These are phyloP conservation scores for Clonostachys byssicola DNA, from an alignment of 2,329 filamentous ascomycete species.

Conservation along the genomic window DNA sequence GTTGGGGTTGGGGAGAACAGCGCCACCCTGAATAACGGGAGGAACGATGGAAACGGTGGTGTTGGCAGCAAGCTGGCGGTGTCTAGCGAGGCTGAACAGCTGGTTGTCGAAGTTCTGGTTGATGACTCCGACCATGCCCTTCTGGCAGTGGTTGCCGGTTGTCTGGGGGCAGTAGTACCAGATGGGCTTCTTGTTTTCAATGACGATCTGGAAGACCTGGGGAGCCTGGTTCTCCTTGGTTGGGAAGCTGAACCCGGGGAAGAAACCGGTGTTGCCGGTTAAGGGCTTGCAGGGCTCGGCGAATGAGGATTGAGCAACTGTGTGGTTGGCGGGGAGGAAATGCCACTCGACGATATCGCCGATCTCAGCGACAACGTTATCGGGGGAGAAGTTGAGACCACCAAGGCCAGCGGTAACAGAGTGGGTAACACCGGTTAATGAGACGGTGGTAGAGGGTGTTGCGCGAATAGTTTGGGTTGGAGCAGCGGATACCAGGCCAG, in stretches of 20 bases:
- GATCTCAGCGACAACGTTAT: slow-evolving; percentile 38
- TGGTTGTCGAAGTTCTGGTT: slow-evolving; percentile 30
- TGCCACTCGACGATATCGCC: slow-evolving; percentile 52
- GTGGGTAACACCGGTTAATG: slow-evolving; percentile 35
- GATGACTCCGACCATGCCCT: slow-evolving; percentile 40
- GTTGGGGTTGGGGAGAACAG: slow-evolving; percentile 26
- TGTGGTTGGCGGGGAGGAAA: slow-evolving; percentile 48
- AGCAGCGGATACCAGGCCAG: slow-evolving; percentile 23
- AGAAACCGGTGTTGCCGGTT: slow-evolving; percentile 31
- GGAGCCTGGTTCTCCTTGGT: slow-evolving; percentile 24
- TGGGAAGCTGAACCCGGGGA: slow-evolving; percentile 38
- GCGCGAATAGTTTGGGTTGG: slow-evolving; percentile 20
- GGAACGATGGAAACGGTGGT: slow-evolving; percentile 18
- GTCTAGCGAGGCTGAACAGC: slow-evolving; percentile 22
- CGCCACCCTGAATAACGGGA: slow-evolving; percentile 18
- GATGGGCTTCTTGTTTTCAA: slow-evolving; percentile 29
- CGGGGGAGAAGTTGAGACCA: slow-evolving; percentile 44
- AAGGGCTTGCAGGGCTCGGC: slow-evolving; percentile 34
- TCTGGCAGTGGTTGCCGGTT: slow-evolving; percentile 37
- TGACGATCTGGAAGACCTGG: slow-evolving; percentile 37
- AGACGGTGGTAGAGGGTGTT: slow-evolving; percentile 21
- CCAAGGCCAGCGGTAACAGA: slow-evolving; percentile 36
- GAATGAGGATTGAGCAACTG: slow-evolving; percentile 37
- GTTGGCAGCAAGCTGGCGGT: slow-evolving; percentile 22
- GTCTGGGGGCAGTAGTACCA: slow-evolving; percentile 41